Evolutionary conservation across 2,329 filamentous ascomycete genomes (phyloP).

Genomic region (Escovopsis sp.): DNA sequence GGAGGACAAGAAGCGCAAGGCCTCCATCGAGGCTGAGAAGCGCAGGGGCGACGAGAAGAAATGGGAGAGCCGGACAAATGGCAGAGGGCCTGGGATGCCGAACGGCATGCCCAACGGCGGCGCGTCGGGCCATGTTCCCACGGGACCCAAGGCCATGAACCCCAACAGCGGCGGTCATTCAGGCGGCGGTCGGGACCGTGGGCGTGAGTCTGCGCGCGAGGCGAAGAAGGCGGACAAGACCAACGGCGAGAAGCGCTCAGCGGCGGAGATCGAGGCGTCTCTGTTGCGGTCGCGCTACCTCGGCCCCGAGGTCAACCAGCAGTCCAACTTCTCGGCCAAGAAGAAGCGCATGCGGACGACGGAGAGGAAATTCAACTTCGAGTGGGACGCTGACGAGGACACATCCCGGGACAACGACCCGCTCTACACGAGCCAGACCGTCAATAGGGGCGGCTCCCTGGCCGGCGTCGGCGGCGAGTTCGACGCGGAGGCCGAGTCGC

Average conservation of each 20-base stretch:
- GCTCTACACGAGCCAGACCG: slow-evolving; percentile 39
- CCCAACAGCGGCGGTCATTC: slow-evolving; percentile 30
- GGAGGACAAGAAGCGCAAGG: slow-evolving; percentile 37
- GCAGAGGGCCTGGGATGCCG: slow-evolving; percentile 7
- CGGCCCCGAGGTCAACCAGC: slow-evolving; percentile 71
- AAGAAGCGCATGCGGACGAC: slow-evolving; percentile 90
- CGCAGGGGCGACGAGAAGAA: slow-evolving; percentile 47
- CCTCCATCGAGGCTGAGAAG: slow-evolving; percentile 50
- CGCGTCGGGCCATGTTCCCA: slow-evolving; percentile 35
- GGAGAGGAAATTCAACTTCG: slow-evolving; percentile 97
- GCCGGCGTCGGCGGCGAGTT: slow-evolving; percentile 36
- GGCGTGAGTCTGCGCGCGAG: slow-evolving; percentile 16
- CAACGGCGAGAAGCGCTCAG: slow-evolving; percentile 24
- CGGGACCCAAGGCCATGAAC: slow-evolving; percentile 54
- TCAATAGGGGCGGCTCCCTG: slow-evolving; percentile 22
- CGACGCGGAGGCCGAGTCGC: slow-evolving; percentile 40
- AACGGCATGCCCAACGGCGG: slow-evolving; percentile 13
- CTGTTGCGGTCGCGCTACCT: slow-evolving; percentile 74
- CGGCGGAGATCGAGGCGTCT: slow-evolving; percentile 55
- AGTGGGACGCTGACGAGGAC: slow-evolving; percentile 92
- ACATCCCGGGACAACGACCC: slow-evolving; percentile 58
- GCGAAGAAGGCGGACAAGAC: slow-evolving; percentile 22
- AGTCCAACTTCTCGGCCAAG: slow-evolving; percentile 78
- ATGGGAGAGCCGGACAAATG: slow-evolving; percentile 17
- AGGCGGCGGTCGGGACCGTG: slow-evolving; percentile 27